Evolutionary conservation across 1,139 yeast genomes (phyloP), one percentile per base, ranked within the genome.

Genomic region (Waltiozyma sp.): DNA sequence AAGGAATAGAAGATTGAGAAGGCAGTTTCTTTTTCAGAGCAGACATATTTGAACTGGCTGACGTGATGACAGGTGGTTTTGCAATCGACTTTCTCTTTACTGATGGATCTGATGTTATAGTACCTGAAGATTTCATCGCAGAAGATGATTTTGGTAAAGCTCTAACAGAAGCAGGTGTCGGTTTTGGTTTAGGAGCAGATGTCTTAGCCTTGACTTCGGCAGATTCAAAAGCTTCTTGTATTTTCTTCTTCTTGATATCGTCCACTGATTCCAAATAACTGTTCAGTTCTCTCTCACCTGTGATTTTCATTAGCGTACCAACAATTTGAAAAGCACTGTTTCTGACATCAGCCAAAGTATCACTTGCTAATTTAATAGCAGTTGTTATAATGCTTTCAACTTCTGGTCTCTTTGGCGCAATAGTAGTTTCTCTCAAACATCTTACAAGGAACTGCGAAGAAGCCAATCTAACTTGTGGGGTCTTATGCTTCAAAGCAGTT

Each of bases 291-390:
- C 91, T 67, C 54, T 78, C 84, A 0, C 96, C 96, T 7, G 78
- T 72, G 16, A 88, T 73, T 60, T 85, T 86, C 84, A 86, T 82
- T 46, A 89, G 63, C 0, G 84, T 78, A 6, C 96, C 97, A 39
- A 88, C 73, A 55, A 81, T 70, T 55, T 82, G 88, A 36, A 89
- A 81, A 0, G 91, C 83, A 1, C 81, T 79, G 44, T 80, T 76
- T 57, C 98, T 75, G 1, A 87, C 81, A 1, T 93, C 87, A 46
- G 87, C 95, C 57, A 83, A 87, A 0, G 95, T 80, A 51, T 91
- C 98, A 42, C 75, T 69, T 36, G 88, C 72, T 18, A 86, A 66
- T 55, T 81, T 83, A 28, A 50, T 44, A 4, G 77, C 75, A 2
- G 64, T 60, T 2, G 66, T 73, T 68, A 79, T 74, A 13, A 83